Percentiles rank a stretch among this genome's conserved stretches.
Conservation (phyloP, 2,329 filamentous ascomycete species). For the Lanzia echinophila region DNA sequence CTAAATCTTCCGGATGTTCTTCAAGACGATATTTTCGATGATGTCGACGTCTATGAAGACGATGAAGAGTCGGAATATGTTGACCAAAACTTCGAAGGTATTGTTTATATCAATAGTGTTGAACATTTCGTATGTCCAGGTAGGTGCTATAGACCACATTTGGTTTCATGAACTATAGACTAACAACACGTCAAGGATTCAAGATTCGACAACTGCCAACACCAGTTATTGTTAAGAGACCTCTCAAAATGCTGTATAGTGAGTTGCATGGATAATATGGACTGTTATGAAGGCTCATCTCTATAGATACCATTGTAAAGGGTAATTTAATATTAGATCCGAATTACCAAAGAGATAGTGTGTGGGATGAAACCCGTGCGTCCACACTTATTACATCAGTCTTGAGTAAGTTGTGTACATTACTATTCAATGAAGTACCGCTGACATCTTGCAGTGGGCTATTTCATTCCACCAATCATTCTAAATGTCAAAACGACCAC, state of each 20-base stretch:
- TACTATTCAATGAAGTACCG: background rate
- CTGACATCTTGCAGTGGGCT: conserved; percentile 23
- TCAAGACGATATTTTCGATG: conserved; percentile 23
- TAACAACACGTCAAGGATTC: conserved; percentile 5
- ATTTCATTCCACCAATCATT: conserved; percentile 41
- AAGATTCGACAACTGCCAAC: conserved; percentile 11
- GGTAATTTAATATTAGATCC: conserved; percentile 36
- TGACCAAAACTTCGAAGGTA: conserved; percentile 22
- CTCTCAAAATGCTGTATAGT: conserved; percentile 10
- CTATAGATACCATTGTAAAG: conserved; percentile 27
- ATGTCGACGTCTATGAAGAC: conserved; percentile 17
- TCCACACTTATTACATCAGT: conserved; percentile 27
- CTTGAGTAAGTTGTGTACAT: conserved; percentile 18
- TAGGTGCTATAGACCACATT: background rate
- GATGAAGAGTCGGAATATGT: conserved; percentile 24
- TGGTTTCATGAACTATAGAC: background rate
- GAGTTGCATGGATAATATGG: background rate
- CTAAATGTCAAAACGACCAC: conserved; percentile 33
- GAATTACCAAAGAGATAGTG: conserved; percentile 41
- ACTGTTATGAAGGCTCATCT: conserved; percentile 13
- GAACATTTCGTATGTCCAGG: conserved; percentile 13
- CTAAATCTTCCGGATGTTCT: conserved; percentile 13
- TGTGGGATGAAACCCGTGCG: conserved; percentile 35
- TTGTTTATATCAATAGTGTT: conserved; percentile 8
- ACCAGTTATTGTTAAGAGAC: conserved; percentile 5